Evolutionary conservation across 805 yeast species (phyloP), one percentile per base, ranked within the genome.

Genomic region (Saturnispora sanitii): DNA sequence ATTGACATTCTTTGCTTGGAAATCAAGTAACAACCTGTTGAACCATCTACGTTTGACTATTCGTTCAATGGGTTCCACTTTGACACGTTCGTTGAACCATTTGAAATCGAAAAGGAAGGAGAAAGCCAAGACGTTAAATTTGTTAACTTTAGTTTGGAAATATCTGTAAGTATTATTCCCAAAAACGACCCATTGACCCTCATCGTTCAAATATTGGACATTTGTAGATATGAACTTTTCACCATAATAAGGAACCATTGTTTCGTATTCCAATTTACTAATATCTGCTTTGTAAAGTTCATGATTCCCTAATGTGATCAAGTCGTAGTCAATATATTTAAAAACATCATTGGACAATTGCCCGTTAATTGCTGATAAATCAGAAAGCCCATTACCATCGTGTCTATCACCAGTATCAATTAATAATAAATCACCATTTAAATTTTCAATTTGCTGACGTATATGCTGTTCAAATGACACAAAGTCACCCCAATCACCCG

Each of bases 401-500:
- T 85, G 95, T 46, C 85, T 77, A 59, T 90, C 97, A 4, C 97
- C 97, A 1, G 94, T 77, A 54, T 90, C 97, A 2, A 90, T 69
- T 4, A 87, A 52, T 3, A 90, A 50, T 16, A 88, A 56, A 53
- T 90, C 97, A 16, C 68, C 75, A 1, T 67, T 69, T 9, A 65
- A 35, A 25, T 56, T 44, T 6, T 32, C 33, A 11, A 49, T 40
- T 16, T 53, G 50, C 0, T 53, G 46, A 26, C 66, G 64, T 50
- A 88, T 56, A 41, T 73, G 75, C 4, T 58, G 47, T 0, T 75
- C 64, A 55, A 90, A 88, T 0, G 88, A 77, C 3, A 82, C 55
- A 45, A 82, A 84, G 53, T 90, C 95, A 8, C 96, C 96, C 95
- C 95, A 90, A 56, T 88, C 84, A 4, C 84, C 92, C 29, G 79